Percentiles rank a stretch among this genome's conserved stretches.
Conservation (phyloP, 805 yeast genomes). For the Zygosaccharomyces kombuchaensis region DNA sequence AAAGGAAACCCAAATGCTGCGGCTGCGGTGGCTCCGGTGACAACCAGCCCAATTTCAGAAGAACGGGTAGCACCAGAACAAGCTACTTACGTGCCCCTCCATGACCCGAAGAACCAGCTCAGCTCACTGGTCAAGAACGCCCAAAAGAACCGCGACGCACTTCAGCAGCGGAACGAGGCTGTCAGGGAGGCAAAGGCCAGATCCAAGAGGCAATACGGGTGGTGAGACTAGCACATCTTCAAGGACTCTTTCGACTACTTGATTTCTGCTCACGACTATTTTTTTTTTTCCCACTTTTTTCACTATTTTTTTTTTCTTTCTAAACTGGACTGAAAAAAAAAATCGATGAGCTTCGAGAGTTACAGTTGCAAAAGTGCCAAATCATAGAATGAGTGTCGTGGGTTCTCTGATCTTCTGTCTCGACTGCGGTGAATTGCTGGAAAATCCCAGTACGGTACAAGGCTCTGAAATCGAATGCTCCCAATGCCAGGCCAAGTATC, state of each 20-base stretch:
- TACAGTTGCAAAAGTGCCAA: neutral
- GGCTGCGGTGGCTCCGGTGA: neutral
- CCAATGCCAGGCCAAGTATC: conserved; percentile 41
- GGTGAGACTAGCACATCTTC: conserved; percentile 11
- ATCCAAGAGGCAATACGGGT: conserved; percentile 21
- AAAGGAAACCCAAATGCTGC: neutral
- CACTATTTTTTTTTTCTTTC: neutral
- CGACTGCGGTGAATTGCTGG: conserved; percentile 87
- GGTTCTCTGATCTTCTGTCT: conserved; percentile 93
- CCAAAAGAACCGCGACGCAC: conserved; percentile 15
- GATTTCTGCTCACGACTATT: neutral
- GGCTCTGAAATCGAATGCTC: conserved; percentile 52
- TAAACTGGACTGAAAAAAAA: neutral
- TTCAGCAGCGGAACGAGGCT: conserved; percentile 15
- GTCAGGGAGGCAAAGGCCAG: conserved; percentile 15
- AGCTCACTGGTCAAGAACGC: conserved; percentile 23
- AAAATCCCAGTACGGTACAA: conserved; percentile 46
- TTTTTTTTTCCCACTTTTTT: neutral
- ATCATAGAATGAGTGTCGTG: conserved; percentile 72
- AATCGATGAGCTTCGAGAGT: conserved; percentile 2
- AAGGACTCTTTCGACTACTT: neutral
- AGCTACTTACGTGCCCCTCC: conserved; percentile 6
- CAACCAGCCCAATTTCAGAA: neutral
- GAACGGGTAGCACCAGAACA: too few relatives aligned
- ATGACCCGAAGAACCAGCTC: conserved; percentile 21